Evolutionary conservation across 1,284 basidiomycete species (phyloP).

Genomic region (Ustilago curta): DNA sequence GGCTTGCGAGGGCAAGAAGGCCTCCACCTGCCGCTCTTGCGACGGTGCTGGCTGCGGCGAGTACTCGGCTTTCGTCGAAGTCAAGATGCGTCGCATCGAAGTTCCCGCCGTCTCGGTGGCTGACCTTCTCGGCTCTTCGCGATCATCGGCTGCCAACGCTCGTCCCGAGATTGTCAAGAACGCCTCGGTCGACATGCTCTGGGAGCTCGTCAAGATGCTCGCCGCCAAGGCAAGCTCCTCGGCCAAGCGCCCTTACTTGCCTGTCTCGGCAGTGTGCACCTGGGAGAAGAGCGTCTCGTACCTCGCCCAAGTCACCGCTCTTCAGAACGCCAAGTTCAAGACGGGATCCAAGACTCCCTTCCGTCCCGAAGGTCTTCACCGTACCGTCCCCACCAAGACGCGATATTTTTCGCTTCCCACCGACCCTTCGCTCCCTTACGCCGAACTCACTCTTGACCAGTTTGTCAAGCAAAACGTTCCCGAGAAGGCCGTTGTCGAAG

Average conservation of each 20-base stretch:
- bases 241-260: slow-evolving; percentile 48
- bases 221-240: slow-evolving; percentile 39
- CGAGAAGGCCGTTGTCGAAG: slow-evolving; percentile 33
- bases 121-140: slow-evolving; percentile 35
- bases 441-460: slow-evolving; percentile 42
- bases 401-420: slow-evolving; percentile 49
- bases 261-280: slow-evolving; percentile 52
- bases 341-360: slow-evolving; percentile 36
- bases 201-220: slow-evolving; percentile 52
- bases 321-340: slow-evolving; percentile 50
- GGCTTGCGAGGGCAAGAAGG: slow-evolving; percentile 48
- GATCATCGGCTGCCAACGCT: slow-evolving; percentile 18
- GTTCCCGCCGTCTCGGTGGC: slow-evolving; percentile 55
- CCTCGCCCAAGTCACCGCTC: slow-evolving; percentile 44
- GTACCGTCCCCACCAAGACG: slow-evolving; percentile 33
- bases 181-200: slow-evolving; percentile 51
- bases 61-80: slow-evolving; percentile 52
- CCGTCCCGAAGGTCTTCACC: slow-evolving; percentile 25
- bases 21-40: slow-evolving; percentile 46
- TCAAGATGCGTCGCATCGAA: slow-evolving; percentile 55
- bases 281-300: slow-evolving; percentile 51
- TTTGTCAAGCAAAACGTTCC: slow-evolving; percentile 47
- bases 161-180: slow-evolving; percentile 31
- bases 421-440: slow-evolving; percentile 35
- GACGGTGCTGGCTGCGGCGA: slow-evolving; percentile 48